A percentile compares a stretch with the other conserved stretches of the same genome.
These are phyloP conservation scores for Diutina sp. DNA, from an alignment of 1,139 yeast species.

Conservation along the genomic window DNA sequence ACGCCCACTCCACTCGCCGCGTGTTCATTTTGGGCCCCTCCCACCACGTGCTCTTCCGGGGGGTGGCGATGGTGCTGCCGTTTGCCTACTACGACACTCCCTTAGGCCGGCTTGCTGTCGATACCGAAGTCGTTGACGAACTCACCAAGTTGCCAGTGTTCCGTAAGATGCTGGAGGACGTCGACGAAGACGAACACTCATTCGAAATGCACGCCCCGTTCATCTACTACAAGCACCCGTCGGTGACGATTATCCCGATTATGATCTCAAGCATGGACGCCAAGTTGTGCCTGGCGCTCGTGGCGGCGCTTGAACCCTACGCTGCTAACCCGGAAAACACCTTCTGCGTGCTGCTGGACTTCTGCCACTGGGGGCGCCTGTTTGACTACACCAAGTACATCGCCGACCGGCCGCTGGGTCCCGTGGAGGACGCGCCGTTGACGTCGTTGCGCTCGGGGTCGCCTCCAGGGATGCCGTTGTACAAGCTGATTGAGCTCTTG, in stretches of 20 bases:
- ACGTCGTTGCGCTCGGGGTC: not conserved
- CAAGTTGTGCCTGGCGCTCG: slow-evolving; percentile 30
- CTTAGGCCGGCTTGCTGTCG: slow-evolving; percentile 61
- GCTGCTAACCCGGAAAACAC: slow-evolving; percentile 45
- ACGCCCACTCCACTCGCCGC: slow-evolving; percentile 40
- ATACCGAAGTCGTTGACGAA: slow-evolving; percentile 26
- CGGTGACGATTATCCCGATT: slow-evolving; percentile 60
- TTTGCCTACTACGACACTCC: slow-evolving; percentile 66
- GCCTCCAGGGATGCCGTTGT: slow-evolving; percentile 28
- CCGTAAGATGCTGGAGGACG: slow-evolving; percentile 39
- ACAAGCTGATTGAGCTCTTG: slow-evolving; percentile 57
- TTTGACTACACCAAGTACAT: slow-evolving; percentile 62
- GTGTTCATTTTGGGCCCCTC: slow-evolving; percentile 86
- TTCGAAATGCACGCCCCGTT: slow-evolving; percentile 93
- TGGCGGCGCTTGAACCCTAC: slow-evolving; percentile 38
- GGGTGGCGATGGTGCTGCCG: slow-evolving; percentile 41
- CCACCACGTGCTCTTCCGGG: slow-evolving; percentile 74
- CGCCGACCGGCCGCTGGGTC: slow-evolving; percentile 9
- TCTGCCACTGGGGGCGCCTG: slow-evolving; percentile 90
- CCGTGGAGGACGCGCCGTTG: not conserved
- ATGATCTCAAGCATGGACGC: slow-evolving; percentile 57
- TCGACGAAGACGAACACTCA: slow-evolving; percentile 83
- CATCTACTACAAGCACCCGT: slow-evolving; percentile 34
- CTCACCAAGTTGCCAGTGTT: slow-evolving; percentile 26
- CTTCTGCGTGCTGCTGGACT: slow-evolving; percentile 79